phyloP scores from a whole-genome alignment of 257 asterid species.

The Rehmannia glutinosa region DNA sequence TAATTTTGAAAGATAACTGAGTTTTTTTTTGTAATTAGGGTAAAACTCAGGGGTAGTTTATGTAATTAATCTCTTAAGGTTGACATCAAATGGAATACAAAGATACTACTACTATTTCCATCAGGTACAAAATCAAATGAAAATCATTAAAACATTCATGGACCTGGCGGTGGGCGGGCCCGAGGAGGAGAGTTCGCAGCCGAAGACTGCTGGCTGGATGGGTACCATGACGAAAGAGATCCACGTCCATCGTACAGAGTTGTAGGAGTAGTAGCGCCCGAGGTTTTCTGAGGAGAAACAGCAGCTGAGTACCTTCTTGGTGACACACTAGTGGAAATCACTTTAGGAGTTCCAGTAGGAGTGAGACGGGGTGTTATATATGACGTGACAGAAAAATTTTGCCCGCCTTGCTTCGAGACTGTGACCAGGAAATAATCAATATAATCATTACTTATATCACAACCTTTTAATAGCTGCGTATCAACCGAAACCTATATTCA shows the following conservation, averaged over 20 bases:
- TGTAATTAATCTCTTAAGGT: no score
- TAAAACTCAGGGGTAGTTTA: no score
- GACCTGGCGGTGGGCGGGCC: conserved; percentile 72
- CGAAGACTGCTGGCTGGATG: conserved; percentile 96
- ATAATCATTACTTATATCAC: conserved; percentile 6
- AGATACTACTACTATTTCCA: neutral
- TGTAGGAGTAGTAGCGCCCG: conserved; percentile 67
- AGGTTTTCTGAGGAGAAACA: conserved; percentile 63
- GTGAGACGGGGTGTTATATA: conserved; percentile 70
- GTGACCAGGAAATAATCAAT: conserved; percentile 19
- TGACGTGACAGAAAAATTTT: conserved; percentile 54
- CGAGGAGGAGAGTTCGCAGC: conserved; percentile 97
- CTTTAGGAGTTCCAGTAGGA: conserved; percentile 73
- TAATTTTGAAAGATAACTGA: no score
- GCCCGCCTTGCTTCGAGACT: conserved; percentile 60
- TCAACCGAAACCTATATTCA: conserved; percentile 3
- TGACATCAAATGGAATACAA: neutral
- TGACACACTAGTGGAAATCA: conserved; percentile 63
- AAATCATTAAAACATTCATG: neutral
- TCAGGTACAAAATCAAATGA: neutral
- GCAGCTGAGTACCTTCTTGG: conserved; percentile 79
- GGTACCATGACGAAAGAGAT: conserved; percentile 75
- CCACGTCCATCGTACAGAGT: conserved; percentile 52
- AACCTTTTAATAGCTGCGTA: neutral
- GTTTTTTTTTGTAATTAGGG: no score